Conservation (phyloP, 371 early-diverging fungal genomes). For the Nematocida displodere region DNA sequence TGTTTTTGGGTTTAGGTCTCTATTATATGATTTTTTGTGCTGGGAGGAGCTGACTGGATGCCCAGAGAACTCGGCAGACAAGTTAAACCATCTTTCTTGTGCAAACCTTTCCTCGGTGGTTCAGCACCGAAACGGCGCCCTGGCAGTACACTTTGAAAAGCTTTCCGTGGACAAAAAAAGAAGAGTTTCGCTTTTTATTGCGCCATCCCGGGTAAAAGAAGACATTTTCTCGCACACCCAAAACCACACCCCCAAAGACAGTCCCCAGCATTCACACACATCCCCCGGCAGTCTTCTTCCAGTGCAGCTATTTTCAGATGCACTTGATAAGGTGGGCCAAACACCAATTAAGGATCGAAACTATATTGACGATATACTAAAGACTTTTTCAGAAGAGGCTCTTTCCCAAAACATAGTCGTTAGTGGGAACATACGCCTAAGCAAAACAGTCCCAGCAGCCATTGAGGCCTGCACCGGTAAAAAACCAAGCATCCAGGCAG, state of each 20-base stretch:
- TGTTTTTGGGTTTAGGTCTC: slow-evolving; percentile 61
- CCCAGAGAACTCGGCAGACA: not conserved
- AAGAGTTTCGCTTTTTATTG: not conserved
- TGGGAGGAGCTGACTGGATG: not conserved
- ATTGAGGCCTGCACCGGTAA: slow-evolving; percentile 42
- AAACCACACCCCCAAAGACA: not conserved
- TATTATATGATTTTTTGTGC: slow-evolving; percentile 52
- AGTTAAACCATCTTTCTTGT: not conserved
- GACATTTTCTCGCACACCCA: not conserved
- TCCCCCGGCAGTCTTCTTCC: no score
- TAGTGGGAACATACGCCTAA: slow-evolving; percentile 57
- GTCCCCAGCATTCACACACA: no score
- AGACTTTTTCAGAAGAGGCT: slow-evolving; percentile 42
- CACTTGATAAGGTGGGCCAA: no score
- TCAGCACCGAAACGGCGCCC: no score
- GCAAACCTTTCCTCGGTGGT: no score
- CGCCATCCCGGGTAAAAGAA: slow-evolving; percentile 5
- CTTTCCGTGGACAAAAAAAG: not conserved
- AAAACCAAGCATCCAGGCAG: slow-evolving; percentile 53
- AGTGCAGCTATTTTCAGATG: no score
- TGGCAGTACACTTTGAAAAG: no score
- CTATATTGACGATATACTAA: slow-evolving; percentile 47
- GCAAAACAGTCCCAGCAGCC: slow-evolving; percentile 36
- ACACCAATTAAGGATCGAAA: slow-evolving; percentile 21
- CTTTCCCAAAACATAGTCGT: slow-evolving; percentile 56